Evolutionary conservation across 1,284 basidiomycete genomes (phyloP).

Genomic region (Heterobasidion annosum): DNA sequence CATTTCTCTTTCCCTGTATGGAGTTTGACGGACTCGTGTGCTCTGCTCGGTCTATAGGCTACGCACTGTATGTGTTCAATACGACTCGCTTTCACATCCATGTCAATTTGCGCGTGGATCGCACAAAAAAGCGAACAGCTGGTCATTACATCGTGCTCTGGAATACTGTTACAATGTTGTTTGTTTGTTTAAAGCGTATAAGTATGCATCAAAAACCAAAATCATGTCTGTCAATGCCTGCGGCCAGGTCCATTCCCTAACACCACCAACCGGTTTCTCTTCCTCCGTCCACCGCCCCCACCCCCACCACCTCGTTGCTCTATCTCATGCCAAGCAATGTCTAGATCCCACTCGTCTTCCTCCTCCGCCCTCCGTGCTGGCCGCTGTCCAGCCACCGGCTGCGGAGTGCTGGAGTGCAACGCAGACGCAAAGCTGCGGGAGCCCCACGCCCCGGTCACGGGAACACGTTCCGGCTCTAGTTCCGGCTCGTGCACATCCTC

Average conservation of each 20-base stretch:
- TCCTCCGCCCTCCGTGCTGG: slow-evolving; percentile 18
- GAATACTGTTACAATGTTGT: background rate
- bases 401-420: slow-evolving; percentile 34
- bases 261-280: slow-evolving; percentile 57
- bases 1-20: background rate
- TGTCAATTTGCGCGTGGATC: background rate
- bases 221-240: slow-evolving; percentile 14
- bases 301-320: slow-evolving; percentile 41
- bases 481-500: slow-evolving; percentile 15
- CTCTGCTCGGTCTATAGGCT: background rate
- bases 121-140: background rate
- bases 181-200: background rate
- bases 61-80: background rate
- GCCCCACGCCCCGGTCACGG: slow-evolving; percentile 61
- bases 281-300: slow-evolving; percentile 46
- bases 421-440: slow-evolving; percentile 71
- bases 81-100: background rate
- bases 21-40: background rate
- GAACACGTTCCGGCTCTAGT: slow-evolving; percentile 16
- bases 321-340: slow-evolving; percentile 75
- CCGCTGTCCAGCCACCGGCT: slow-evolving; percentile 13
- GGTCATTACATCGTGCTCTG: background rate
- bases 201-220: background rate
- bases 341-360: slow-evolving; percentile 70
- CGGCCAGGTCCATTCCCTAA: slow-evolving; percentile 46